Evolutionary conservation across 2,329 filamentous ascomycete species (phyloP).

Genomic region (Trichoderma koningii): DNA sequence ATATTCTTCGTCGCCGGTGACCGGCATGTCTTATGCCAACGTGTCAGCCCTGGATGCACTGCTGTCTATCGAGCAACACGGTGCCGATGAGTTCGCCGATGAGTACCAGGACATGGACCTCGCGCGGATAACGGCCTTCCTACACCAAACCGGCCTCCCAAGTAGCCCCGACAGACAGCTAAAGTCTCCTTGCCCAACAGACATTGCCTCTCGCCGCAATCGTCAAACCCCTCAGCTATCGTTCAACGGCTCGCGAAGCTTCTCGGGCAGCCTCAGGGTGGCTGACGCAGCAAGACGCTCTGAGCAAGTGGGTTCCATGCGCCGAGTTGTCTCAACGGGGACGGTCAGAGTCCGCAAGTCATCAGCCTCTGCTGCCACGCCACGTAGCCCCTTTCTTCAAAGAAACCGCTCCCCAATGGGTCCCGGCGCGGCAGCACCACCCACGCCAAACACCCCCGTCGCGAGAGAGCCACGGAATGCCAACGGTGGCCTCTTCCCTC

Average conservation of each 20-base stretch:
- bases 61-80: constrained; percentile 24
- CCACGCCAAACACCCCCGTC: constrained; percentile 53
- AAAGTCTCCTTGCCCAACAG: constrained; percentile 53
- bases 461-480: constrained; percentile 42
- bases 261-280: constrained; percentile 50
- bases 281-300: constrained; percentile 50
- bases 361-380: constrained; percentile 33
- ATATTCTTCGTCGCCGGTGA: constrained; percentile 29
- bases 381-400: constrained; percentile 46
- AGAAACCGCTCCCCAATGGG: constrained; percentile 48
- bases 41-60: constrained; percentile 11
- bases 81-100: constrained; percentile 26
- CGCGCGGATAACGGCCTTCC: constrained; percentile 27
- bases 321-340: constrained; percentile 56
- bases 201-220: constrained; percentile 57
- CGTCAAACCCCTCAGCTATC: constrained; percentile 50
- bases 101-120: constrained; percentile 22
- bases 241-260: constrained; percentile 48
- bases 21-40: constrained; percentile 25
- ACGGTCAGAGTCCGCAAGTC: constrained; percentile 41
- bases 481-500: constrained; percentile 43
- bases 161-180: constrained; percentile 37
- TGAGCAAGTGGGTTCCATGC: constrained; percentile 53
- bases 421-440: constrained; percentile 47
- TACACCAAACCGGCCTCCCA: constrained; percentile 29